Evolutionary conservation across 495 filamentous ascomycete species (phyloP).

Genomic region (Paragyromitra xinjiangensis): DNA sequence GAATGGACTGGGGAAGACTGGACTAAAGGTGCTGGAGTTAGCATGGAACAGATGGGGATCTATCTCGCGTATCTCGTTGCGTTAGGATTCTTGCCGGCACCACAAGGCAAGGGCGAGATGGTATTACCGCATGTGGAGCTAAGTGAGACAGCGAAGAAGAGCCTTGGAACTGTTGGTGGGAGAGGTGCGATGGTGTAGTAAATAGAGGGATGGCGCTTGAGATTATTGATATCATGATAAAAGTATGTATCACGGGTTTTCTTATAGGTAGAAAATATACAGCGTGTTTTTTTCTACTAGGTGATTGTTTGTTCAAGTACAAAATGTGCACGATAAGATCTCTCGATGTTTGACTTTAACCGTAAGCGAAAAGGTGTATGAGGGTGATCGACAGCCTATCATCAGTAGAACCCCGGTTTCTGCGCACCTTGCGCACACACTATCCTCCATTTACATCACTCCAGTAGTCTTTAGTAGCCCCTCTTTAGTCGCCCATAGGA

Average conservation of each 20-base stretch:
- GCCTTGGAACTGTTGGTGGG: constrained; percentile 49
- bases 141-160: constrained; percentile 35
- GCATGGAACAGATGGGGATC: constrained; percentile 72
- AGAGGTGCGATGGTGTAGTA: constrained; percentile 48
- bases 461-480: no score
- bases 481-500: no score
- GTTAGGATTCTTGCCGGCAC: constrained; percentile 73
- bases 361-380: no score
- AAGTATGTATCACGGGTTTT: not conserved
- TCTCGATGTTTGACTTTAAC: not conserved
- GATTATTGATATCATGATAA: not conserved
- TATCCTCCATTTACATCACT: no score
- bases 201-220: not conserved
- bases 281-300: not conserved
- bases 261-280: not conserved
- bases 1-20: constrained; percentile 71
- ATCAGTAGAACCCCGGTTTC: no score
- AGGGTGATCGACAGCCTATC: no score
- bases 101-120: constrained; percentile 62
- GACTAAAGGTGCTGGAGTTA: constrained; percentile 70
- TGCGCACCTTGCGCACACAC: no score
- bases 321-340: not conserved
- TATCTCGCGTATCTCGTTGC: constrained; percentile 77
- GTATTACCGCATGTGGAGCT: constrained; percentile 50
- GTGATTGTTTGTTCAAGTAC: not conserved